phyloP scores from a whole-genome alignment of 2,329 filamentous ascomycete genomes.

The Clarireedia hainanense region DNA sequence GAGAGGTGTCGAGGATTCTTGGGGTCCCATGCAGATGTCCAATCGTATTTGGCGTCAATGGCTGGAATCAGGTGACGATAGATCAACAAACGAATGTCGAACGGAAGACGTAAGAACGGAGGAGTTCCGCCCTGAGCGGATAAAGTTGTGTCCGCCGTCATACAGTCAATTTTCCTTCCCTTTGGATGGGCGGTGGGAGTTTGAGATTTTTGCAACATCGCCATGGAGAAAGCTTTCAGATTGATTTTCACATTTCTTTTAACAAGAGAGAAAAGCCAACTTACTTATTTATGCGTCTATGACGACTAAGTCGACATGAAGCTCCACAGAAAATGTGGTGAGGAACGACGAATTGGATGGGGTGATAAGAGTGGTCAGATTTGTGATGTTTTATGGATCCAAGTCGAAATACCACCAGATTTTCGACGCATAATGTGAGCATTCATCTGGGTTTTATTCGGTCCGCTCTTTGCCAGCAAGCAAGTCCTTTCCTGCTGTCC shows the following conservation, averaged over 20 bases:
- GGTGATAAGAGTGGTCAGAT: conserved; percentile 3
- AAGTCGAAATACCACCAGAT: too few species aligned
- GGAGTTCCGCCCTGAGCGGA: not conserved
- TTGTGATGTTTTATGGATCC: conserved; percentile 1
- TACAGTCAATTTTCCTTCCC: not conserved
- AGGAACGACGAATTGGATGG: conserved; percentile 3
- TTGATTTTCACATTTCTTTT: not conserved
- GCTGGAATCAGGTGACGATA: conserved; percentile 7
- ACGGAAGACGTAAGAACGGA: conserved; percentile 6
- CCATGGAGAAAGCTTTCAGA: not conserved
- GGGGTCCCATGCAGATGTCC: conserved; percentile 7
- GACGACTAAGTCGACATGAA: conserved; percentile 7
- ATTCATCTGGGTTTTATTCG: not conserved
- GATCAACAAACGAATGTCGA: conserved; percentile 9
- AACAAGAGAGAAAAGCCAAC: not conserved
- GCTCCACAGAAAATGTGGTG: conserved; percentile 7
- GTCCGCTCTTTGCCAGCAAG: not conserved
- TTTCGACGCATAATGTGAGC: too few species aligned
- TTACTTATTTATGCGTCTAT: conserved; percentile 5
- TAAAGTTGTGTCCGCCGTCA: not conserved
- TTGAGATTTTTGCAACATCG: not conserved
- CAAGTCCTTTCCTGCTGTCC: not conserved
- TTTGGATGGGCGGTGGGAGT: not conserved
- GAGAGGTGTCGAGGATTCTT: conserved; percentile 2
- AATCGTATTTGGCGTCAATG: conserved; percentile 4